A percentile compares a stretch with the other conserved stretches of the same genome.
Evolutionary conservation across 345 rosid genomes (phyloP).

Genomic region (Erucastrum elatum): DNA sequence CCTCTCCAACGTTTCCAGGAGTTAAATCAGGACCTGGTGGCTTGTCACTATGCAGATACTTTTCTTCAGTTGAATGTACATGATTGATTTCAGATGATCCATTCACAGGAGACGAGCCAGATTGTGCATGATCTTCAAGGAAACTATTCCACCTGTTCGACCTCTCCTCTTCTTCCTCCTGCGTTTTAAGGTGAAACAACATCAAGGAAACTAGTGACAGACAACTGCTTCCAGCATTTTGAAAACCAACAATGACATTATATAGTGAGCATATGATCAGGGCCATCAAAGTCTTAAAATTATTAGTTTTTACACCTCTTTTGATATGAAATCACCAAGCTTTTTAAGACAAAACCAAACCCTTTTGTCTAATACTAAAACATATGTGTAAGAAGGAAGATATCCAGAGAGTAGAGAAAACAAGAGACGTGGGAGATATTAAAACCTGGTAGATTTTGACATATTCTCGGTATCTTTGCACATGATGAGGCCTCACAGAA

Average conservation of each 20-base stretch:
- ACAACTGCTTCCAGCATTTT: not conserved
- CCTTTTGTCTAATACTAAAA: not conserved
- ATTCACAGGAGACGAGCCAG: constrained; percentile 46
- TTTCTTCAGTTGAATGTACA: constrained; percentile 21
- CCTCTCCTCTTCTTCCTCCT: constrained; percentile 99
- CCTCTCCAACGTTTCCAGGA: constrained; percentile 6
- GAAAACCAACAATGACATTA: not conserved
- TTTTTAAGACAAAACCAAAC: not conserved
- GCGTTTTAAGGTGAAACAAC: constrained; percentile 12
- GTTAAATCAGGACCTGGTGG: constrained; percentile 41
- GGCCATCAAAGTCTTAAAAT: too few relatives aligned
- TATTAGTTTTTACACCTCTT: not conserved
- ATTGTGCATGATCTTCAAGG: constrained; percentile 63
- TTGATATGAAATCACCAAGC: not conserved
- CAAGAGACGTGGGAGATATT: not conserved
- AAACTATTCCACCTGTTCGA: constrained; percentile 87
- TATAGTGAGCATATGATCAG: not conserved
- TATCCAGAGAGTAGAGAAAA: not conserved
- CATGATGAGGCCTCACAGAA: constrained; percentile 93
- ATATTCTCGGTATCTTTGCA: constrained; percentile 86
- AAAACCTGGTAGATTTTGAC: constrained; percentile 85
- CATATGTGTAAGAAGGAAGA: not conserved
- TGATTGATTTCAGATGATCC: constrained; percentile 25
- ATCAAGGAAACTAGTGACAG: constrained; percentile 14
- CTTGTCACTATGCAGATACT: not conserved